phyloP scores from a whole-genome alignment of 106 monocot species.

The Hemerocallis citrina region DNA sequence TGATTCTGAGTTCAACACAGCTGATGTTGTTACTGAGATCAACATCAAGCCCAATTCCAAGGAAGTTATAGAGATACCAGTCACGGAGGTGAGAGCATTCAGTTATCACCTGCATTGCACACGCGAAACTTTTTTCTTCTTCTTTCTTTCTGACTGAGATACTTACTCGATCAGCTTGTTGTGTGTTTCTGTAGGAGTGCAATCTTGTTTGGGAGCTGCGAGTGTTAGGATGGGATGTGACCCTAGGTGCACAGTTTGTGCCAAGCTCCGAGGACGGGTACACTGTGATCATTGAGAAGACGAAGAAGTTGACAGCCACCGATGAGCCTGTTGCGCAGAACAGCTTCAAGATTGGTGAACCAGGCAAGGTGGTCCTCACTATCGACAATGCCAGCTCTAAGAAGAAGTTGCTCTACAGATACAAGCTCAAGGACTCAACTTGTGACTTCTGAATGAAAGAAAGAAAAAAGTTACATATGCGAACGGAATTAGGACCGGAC shows the following conservation, averaged over 20 bases:
- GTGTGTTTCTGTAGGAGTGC: constrained; percentile 8
- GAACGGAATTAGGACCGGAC: too few relatives aligned
- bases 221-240: constrained; percentile 51
- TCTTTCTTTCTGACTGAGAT: not conserved
- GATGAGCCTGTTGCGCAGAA: constrained; percentile 45
- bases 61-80: constrained; percentile 19
- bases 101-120: too few relatives aligned
- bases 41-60: constrained; percentile 25
- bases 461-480: too few relatives aligned
- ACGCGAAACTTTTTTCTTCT: not conserved
- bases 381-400: constrained; percentile 38
- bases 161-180: not conserved
- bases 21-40: constrained; percentile 21
- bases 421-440: constrained; percentile 22
- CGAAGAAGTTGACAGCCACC: constrained; percentile 15
- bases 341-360: constrained; percentile 51
- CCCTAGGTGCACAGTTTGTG: constrained; percentile 41
- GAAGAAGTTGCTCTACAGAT: constrained; percentile 71
- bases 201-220: constrained; percentile 43
- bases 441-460: too few relatives aligned
- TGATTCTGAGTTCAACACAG: constrained; percentile 17
- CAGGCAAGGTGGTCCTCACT: constrained; percentile 48
- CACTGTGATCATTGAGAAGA: constrained; percentile 53
- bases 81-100: constrained; percentile 13
- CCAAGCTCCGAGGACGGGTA: constrained; percentile 42